Evolutionary conservation across 192 early-diverging fungal genomes (phyloP), one percentile per base, ranked within the genome.

Genomic region (Backusella tarrabulga): DNA sequence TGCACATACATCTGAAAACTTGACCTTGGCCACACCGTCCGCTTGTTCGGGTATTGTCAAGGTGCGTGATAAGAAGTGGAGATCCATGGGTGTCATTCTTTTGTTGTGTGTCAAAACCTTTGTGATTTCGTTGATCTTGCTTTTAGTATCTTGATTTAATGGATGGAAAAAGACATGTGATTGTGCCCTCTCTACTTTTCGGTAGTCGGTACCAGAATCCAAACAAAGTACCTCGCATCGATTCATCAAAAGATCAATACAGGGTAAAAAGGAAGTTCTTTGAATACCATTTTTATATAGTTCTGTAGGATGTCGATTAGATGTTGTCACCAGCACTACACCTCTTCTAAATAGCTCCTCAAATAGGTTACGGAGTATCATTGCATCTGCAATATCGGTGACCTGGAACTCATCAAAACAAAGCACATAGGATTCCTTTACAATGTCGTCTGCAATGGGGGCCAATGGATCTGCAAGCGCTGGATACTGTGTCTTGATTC

Each of bases 321-420:
- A 96, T 0, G 97, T 99, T 14, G 95, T 94, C 4, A 99, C 93
- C 21, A 97, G 79, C 1, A 99, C 93, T 0, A 98, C 93, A 38
- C 96, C 96, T 40, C 91, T 79, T 5, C 87, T 82, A 73, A 97
- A 95, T 35, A 99, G 83, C 80, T 96, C 94, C 1, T 88, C 87
- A 74, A 97, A 90, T 34, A 98, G 83, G 6, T 90, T 89, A 52
- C 96, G 86, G 66, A 97, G 76, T 38, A 97, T 91, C 97, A 97
- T 97, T 72, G 97, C 97, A 80, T 99, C 98, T 4, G 94, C 95
- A 75, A 99, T 98, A 80, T 99, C 96, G 2, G 98, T 99, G 7
- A 99, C 98, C 78, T 96, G 95, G 68, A 99, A 93, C 81, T 99
- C 97, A 76, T 99, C 97, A 85, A 99, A 95, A 80, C 98, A 99